phyloP scores from a whole-genome alignment of 306 rosid genomes.

The Chamaecrista fasciculata region DNA sequence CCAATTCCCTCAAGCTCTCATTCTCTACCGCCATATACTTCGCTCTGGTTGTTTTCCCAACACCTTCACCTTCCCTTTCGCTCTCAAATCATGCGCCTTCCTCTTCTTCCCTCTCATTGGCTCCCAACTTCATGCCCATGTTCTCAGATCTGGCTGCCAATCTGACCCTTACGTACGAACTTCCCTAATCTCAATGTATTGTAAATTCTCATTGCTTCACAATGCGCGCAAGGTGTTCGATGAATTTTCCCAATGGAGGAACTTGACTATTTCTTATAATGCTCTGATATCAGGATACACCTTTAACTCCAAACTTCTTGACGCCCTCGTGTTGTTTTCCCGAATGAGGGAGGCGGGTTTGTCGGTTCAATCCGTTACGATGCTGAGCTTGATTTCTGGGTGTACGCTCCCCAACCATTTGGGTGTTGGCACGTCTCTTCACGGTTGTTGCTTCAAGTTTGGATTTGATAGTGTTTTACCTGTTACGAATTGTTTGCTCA shows the following conservation, averaged over 20 bases:
- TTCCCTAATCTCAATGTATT: slow-evolving; percentile 66
- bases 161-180: slow-evolving; percentile 77
- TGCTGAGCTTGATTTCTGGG: slow-evolving; percentile 69
- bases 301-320: slow-evolving; percentile 37
- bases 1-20: slow-evolving; percentile 55
- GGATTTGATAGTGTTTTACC: slow-evolving; percentile 54
- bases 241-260: slow-evolving; percentile 41
- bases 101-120: slow-evolving; percentile 61
- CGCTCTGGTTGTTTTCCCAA: slow-evolving; percentile 63
- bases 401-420: slow-evolving; percentile 41
- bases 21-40: slow-evolving; percentile 72
- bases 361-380: slow-evolving; percentile 53
- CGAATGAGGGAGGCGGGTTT: slow-evolving; percentile 50
- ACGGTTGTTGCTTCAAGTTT: slow-evolving; percentile 41
- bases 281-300: slow-evolving; percentile 74
- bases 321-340: slow-evolving; percentile 49
- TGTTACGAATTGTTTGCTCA: slow-evolving; percentile 66
- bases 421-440: slow-evolving; percentile 55
- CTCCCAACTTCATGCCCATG: slow-evolving; percentile 63
- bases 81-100: slow-evolving; percentile 78
- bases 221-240: slow-evolving; percentile 74
- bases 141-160: slow-evolving; percentile 64
- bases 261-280: slow-evolving; percentile 57
- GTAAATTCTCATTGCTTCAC: slow-evolving; percentile 28
- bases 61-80: slow-evolving; percentile 79